Evolutionary conservation across 139 green algal species (phyloP).

Genomic region (Astrephomene gubernaculifera): DNA sequence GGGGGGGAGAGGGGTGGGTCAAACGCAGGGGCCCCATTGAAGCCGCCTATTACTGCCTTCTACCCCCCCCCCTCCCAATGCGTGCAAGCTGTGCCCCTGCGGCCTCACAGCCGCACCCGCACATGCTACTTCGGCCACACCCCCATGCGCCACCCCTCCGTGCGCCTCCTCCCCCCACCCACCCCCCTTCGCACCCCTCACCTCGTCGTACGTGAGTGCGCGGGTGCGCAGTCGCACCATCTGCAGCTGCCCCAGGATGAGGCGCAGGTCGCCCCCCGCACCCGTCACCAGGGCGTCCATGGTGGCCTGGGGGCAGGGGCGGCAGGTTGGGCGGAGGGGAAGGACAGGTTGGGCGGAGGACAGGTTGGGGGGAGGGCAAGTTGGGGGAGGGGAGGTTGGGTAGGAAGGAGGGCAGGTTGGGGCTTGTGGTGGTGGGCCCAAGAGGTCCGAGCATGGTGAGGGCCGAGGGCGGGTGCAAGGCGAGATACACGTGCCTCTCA

Average conservation of each 20-base stretch:
- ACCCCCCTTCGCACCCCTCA: slow-evolving; percentile 57
- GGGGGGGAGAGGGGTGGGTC: background rate
- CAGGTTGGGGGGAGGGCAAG: background rate
- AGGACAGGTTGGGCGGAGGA: background rate
- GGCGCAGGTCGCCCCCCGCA: slow-evolving; percentile 89
- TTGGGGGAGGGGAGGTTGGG: background rate
- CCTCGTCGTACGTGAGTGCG: slow-evolving; percentile 83
- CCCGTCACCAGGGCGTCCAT: slow-evolving; percentile 87
- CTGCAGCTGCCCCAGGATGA: slow-evolving; percentile 95
- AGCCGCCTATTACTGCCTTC: no score
- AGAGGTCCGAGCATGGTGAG: background rate
- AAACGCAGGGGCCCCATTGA: no score
- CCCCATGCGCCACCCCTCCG: background rate
- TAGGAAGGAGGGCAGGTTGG: background rate
- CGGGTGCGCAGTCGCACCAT: slow-evolving; percentile 74
- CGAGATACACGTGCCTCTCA: no score
- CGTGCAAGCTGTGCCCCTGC: no score
- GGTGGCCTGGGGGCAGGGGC: slow-evolving; percentile 59
- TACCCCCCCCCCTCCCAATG: no score
- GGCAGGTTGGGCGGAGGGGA: background rate
- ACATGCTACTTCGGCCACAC: no score
- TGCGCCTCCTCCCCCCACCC: background rate
- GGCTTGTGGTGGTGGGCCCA: background rate
- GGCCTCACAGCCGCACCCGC: no score
- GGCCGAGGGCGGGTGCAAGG: no score